Percentiles rank a stretch among this genome's conserved stretches.
These are phyloP conservation scores for Tylopilus orsonianus DNA, from an alignment of 1,284 basidiomycete species.

Conservation along the genomic window DNA sequence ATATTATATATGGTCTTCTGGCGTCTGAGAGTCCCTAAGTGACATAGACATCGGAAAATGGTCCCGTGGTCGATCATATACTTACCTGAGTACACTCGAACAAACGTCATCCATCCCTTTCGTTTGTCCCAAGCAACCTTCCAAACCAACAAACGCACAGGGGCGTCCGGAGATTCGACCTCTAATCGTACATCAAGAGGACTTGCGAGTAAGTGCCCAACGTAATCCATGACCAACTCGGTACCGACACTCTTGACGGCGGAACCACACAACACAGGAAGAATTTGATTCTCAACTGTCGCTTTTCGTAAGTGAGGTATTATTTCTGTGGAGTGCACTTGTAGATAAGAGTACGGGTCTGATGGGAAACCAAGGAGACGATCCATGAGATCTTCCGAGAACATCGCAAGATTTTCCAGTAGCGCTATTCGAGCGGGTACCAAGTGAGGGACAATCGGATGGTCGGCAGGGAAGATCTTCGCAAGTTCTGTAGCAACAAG, in stretches of 20 bases:
- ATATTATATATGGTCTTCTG: conserved; percentile 68
- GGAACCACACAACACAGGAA: conserved; percentile 84
- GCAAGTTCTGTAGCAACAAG: conserved; percentile 41
- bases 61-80: background rate
- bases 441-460: conserved; percentile 68
- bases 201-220: conserved; percentile 78
- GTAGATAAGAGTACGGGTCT: conserved; percentile 61
- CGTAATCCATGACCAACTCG: conserved; percentile 78
- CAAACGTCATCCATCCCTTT: conserved; percentile 89
- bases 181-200: conserved; percentile 63
- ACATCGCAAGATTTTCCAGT: conserved; percentile 77
- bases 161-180: conserved; percentile 43
- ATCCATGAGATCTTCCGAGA: conserved; percentile 79
- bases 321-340: conserved; percentile 49
- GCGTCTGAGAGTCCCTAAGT: conserved; percentile 63
- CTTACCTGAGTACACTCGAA: conserved; percentile 83
- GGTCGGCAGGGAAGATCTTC: conserved; percentile 49
- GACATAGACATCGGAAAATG: conserved; percentile 4
- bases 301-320: conserved; percentile 67
- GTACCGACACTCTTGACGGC: conserved; percentile 83
- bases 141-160: conserved; percentile 76
- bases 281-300: conserved; percentile 62
- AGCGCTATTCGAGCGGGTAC: conserved; percentile 66
- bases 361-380: conserved; percentile 58
- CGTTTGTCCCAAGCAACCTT: conserved; percentile 86